These are phyloP conservation scores for Geotrichum reessii DNA, from an alignment of 1,139 yeast genomes.

Conservation along the genomic window DNA sequence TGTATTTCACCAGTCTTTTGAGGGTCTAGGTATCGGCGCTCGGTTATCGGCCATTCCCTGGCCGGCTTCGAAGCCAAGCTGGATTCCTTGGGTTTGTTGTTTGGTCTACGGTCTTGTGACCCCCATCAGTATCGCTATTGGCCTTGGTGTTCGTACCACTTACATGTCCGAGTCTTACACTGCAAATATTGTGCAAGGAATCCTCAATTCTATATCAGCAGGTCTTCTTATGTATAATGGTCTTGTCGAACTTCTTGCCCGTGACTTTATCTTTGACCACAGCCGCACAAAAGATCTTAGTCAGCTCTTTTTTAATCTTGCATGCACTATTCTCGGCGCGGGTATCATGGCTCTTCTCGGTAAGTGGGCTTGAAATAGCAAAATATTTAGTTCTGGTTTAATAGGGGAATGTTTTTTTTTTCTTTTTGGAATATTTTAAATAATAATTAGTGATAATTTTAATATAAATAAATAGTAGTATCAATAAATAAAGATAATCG, in stretches of 20 bases:
- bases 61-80: constrained; percentile 30
- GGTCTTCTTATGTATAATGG: constrained; percentile 81
- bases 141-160: constrained; percentile 69
- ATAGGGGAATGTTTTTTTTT: too few relatives aligned
- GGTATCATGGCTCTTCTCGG: constrained; percentile 84
- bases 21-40: constrained; percentile 83
- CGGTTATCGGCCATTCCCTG: constrained; percentile 60
- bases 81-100: constrained; percentile 58
- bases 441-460: neutral
- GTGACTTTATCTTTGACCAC: constrained; percentile 61
- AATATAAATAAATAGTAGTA: neutral
- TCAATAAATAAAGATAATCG: neutral
- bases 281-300: constrained; percentile 29
- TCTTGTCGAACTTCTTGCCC: constrained; percentile 76
- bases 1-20: constrained; percentile 74
- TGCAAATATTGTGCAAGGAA: constrained; percentile 66
- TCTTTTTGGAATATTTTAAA: too few relatives aligned
- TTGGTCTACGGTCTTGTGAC: constrained; percentile 59
- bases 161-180: constrained; percentile 54
- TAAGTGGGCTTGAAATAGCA: constrained; percentile 74
- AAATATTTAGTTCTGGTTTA: too few relatives aligned
- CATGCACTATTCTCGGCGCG: constrained; percentile 47
- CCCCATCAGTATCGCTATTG: constrained; percentile 77
- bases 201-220: constrained; percentile 77
- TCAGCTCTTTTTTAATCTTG: constrained; percentile 35